Evolutionary conservation across 2,329 filamentous ascomycete genomes (phyloP).

Genomic region (Penicillium sp.): DNA sequence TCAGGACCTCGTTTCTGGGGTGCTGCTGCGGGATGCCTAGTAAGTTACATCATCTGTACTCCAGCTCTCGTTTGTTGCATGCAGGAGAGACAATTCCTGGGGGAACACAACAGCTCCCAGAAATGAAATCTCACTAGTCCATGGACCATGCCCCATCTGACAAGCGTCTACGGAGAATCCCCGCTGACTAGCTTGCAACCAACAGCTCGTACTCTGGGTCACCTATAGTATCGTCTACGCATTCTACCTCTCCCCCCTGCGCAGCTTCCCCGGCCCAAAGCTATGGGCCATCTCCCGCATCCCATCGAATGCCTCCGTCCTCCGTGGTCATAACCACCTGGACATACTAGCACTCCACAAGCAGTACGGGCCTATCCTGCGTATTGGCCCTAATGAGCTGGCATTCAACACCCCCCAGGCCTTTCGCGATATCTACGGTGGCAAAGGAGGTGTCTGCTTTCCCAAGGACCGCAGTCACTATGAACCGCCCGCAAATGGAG

Average conservation of each 20-base stretch:
- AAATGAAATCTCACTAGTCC: not conserved
- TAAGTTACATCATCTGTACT: conserved; percentile 22
- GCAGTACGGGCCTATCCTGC: conserved; percentile 20
- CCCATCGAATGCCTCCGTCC: conserved; percentile 19
- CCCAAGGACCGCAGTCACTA: conserved; percentile 23
- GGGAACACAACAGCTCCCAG: not conserved
- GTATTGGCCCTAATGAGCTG: conserved; percentile 20
- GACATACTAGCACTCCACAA: conserved; percentile 25
- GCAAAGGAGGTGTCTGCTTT: conserved; percentile 21
- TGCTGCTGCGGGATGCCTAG: conserved; percentile 16
- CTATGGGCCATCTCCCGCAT: conserved; percentile 25
- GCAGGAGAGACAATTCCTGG: conserved; percentile 8
- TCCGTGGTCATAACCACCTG: conserved; percentile 25
- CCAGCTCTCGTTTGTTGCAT: conserved; percentile 1
- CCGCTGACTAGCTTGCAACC: not conserved
- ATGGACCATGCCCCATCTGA: not conserved
- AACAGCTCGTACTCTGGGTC: conserved; percentile 4
- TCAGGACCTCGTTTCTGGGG: conserved; percentile 15
- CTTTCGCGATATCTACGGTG: conserved; percentile 35
- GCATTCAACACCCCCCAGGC: conserved; percentile 29
- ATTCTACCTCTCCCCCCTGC: conserved; percentile 25
- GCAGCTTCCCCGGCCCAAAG: conserved; percentile 30
- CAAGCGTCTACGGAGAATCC: not conserved
- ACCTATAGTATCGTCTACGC: conserved; percentile 16
- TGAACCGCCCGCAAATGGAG: conserved; percentile 38